These are phyloP conservation scores for Hippophae rhamnoides DNA, from an alignment of 306 rosid species.

Conservation along the genomic window DNA sequence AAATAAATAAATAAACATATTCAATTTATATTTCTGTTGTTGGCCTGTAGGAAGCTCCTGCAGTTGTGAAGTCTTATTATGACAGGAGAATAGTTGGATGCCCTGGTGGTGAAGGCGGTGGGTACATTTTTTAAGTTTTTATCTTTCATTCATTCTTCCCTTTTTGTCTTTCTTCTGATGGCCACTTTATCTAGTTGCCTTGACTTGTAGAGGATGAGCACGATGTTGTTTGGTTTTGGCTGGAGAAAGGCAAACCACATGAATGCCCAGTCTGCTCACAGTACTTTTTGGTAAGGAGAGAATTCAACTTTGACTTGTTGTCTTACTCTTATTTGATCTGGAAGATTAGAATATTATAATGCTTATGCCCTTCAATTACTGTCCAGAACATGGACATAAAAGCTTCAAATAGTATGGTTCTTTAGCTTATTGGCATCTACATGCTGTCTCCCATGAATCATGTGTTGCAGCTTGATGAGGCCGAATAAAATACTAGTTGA, in stretches of 20 bases:
- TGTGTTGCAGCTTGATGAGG: too few relatives aligned
- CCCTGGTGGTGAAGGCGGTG: constrained; percentile 44
- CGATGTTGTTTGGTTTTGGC: constrained; percentile 53
- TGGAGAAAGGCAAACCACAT: constrained; percentile 37
- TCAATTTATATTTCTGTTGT: neutral
- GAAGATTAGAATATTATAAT: constrained; percentile 1
- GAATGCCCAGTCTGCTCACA: constrained; percentile 45
- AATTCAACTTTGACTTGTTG: neutral
- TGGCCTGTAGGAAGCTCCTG: constrained; percentile 36
- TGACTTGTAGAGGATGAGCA: constrained; percentile 36
- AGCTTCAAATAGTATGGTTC: too few relatives aligned
- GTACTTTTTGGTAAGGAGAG: constrained; percentile 26
- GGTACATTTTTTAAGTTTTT: neutral
- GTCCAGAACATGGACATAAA: too few relatives aligned
- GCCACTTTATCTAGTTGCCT: too few relatives aligned
- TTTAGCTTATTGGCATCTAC: too few relatives aligned
- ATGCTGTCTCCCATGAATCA: too few relatives aligned
- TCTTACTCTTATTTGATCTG: neutral
- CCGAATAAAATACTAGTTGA: too few relatives aligned
- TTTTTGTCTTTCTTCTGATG: neutral
- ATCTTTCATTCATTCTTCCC: neutral
- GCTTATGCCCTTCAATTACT: too few relatives aligned
- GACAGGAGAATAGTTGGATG: constrained; percentile 45
- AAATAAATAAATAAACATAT: neutral
- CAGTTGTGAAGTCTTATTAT: constrained; percentile 29